phyloP scores from a whole-genome alignment of 441 rosid species.

The Bocquillonia castaneifolia region DNA sequence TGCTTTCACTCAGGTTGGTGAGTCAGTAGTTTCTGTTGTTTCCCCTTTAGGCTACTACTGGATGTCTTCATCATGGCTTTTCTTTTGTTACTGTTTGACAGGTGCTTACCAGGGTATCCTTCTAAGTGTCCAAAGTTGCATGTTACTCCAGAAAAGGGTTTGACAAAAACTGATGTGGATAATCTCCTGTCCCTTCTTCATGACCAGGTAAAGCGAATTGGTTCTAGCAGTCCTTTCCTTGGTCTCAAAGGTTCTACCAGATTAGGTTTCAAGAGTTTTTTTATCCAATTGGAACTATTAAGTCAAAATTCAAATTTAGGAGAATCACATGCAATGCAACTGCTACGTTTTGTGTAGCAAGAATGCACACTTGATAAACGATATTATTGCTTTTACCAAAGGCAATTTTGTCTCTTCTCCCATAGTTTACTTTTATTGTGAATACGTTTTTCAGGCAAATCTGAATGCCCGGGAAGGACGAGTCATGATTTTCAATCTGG shows the following conservation, averaged over 20 bases:
- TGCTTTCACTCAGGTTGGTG: slow-evolving; percentile 67
- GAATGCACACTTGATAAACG: not conserved
- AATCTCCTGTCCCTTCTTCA: slow-evolving; percentile 74
- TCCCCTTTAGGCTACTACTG: slow-evolving; percentile 1
- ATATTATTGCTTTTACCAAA: not conserved
- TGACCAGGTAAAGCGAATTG: slow-evolving; percentile 56
- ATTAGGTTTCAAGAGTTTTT: not conserved
- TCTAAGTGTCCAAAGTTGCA: slow-evolving; percentile 85
- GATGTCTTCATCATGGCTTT: slow-evolving; percentile 15
- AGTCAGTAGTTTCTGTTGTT: slow-evolving; percentile 7
- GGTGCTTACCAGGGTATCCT: slow-evolving; percentile 97
- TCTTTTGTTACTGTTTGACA: slow-evolving; percentile 27
- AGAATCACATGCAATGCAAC: not conserved
- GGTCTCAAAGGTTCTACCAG: not conserved
- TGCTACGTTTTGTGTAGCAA: not conserved
- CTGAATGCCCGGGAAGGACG: slow-evolving; percentile 88
- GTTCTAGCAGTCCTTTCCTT: slow-evolving; percentile 10
- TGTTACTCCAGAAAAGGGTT: slow-evolving; percentile 77
- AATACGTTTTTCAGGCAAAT: slow-evolving; percentile 50
- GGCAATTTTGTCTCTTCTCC: not conserved
- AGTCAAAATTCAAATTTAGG: slow-evolving; percentile 7
- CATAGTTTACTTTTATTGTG: not conserved
- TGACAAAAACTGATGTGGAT: slow-evolving; percentile 61
- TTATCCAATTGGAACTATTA: not conserved
- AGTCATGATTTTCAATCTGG: slow-evolving; percentile 94